These are phyloP conservation scores for Leishmania martiniquensis DNA, from an alignment of 208 protist species.

Conservation along the genomic window DNA sequence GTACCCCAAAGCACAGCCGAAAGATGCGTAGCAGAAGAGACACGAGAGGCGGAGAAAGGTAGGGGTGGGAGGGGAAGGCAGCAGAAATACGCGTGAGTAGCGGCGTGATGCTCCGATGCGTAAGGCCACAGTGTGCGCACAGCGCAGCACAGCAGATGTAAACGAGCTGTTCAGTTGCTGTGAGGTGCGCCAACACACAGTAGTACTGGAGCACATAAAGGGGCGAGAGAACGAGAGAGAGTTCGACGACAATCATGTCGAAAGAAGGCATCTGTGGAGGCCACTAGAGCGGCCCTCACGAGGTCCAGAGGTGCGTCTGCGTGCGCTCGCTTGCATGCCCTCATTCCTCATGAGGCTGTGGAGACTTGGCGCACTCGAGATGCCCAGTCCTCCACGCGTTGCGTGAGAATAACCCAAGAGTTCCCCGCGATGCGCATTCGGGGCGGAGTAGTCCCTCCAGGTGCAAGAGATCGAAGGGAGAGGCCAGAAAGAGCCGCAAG, in stretches of 20 bases:
- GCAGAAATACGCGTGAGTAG: neutral
- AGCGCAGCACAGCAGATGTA: neutral
- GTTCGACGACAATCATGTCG: neutral
- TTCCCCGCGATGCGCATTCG: too few species aligned
- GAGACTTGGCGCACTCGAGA: too few species aligned
- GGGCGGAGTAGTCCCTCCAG: too few species aligned
- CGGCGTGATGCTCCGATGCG: neutral
- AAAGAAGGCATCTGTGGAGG: too few species aligned
- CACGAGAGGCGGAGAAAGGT: too few species aligned
- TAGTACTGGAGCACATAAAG: neutral
- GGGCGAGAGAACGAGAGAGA: neutral
- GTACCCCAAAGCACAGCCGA: neutral
- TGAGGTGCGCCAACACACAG: neutral
- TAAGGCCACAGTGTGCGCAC: neutral
- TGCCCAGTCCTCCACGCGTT: too few species aligned
- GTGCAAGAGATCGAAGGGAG: neutral
- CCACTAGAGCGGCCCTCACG: too few species aligned
- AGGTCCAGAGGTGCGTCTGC: too few species aligned
- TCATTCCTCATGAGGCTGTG: too few species aligned
- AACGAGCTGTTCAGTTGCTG: neutral
- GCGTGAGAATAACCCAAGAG: too few species aligned
- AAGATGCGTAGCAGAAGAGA: neutral
- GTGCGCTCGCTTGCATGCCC: too few species aligned
- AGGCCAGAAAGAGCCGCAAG: neutral
- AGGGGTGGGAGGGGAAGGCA: neutral